Evolutionary conservation across 768 basidiomycete genomes (phyloP), one percentile per base, ranked within the genome.

Genomic region (Boletellus sp.): DNA sequence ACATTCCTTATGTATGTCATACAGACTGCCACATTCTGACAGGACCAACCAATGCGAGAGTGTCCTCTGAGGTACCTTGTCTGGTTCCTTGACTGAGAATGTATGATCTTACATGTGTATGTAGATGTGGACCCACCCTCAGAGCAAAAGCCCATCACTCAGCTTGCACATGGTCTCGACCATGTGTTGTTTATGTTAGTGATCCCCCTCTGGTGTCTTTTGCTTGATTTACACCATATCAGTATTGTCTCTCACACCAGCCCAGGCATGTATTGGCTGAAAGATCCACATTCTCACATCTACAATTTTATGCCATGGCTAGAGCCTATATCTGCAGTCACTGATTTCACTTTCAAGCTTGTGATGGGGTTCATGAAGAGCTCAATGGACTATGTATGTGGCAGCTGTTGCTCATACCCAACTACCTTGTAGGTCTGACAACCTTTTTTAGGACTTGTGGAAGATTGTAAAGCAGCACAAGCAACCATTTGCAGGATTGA

Each of bases 261-360:
- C 57, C 90, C 88, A 5, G 90, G 90, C 10, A 85, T 94, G 1
- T 90, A 93, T 58, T 90, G 90, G 85, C 70, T 96, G 2, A 82
- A 83, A 59, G 93, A 98, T 62, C 89, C 91, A 1, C 77, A 87
- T 16, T 88, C 92, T 0, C 77, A 81, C 6, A 85, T 91, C 13
- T 94, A 89, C 70, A 94, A 94, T 61, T 97, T 92, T 62, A 67
- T 83, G 0, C 80, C 83, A 4, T 79, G 77, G 62, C 71, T 96
- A 5, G 80, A 90, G 67, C 65, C 68, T 1, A 79, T 99, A 40
- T 90, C 94, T 0, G 72, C 80, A 50, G 81, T 93, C 6, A 79
- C 76, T 5, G 83, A 93, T 40, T 97, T 97, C 60, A 91, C 85
- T 7, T 96, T 92, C 50, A 84, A 89, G 45, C 79, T 88, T 2